These are phyloP conservation scores for Angomonas ambiguus DNA, from an alignment of 208 protist genomes.

Conservation along the genomic window DNA sequence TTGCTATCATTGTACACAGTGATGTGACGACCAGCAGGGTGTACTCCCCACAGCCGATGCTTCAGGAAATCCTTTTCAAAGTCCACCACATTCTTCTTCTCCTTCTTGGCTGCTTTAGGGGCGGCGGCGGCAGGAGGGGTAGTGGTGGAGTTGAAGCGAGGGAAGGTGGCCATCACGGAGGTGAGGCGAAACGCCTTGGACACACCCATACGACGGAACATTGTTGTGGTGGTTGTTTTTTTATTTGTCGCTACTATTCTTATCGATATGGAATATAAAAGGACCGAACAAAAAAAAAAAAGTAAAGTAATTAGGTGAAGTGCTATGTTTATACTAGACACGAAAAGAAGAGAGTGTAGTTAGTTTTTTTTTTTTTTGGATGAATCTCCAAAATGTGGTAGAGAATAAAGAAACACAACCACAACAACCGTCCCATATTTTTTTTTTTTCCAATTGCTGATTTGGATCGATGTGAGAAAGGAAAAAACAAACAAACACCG, in stretches of 20 bases:
- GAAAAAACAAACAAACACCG: conserved; percentile 2
- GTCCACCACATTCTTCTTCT: conserved; percentile 26
- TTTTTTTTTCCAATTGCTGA: too few species aligned
- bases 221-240: too few species aligned
- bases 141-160: background rate
- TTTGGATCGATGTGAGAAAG: too few species aligned
- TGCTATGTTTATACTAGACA: background rate
- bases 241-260: too few species aligned
- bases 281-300: conserved; percentile 2
- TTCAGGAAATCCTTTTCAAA: conserved; percentile 43
- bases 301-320: background rate
- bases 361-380: conserved; percentile 9
- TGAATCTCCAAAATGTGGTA: background rate
- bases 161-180: background rate
- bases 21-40: conserved; percentile 56
- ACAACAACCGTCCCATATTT: too few species aligned
- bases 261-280: too few species aligned
- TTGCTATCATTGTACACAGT: conserved; percentile 71
- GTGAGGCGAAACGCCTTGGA: background rate
- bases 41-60: conserved; percentile 40
- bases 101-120: background rate
- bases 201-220: background rate
- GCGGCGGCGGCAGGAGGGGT: background rate
- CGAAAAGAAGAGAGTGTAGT: background rate
- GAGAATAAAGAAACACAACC: background rate